These are phyloP conservation scores for Akanthomyces dipterigenus DNA, from an alignment of 2,329 filamentous ascomycete species.

Conservation along the genomic window DNA sequence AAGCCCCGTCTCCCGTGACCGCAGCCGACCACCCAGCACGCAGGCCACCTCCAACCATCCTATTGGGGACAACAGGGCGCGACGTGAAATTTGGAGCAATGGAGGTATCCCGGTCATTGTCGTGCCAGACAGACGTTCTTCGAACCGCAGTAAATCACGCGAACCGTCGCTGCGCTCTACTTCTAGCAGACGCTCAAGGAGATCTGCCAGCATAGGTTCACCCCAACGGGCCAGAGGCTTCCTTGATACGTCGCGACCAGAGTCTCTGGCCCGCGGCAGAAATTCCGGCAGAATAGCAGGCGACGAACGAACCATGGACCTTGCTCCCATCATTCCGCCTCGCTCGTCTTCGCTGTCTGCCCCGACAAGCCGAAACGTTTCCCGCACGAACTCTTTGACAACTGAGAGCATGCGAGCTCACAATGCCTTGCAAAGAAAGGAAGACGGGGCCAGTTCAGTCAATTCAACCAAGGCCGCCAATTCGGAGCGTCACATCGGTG, in stretches of 20 bases:
- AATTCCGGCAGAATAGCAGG: not conserved
- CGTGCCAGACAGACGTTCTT: conserved; percentile 52
- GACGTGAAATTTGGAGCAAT: conserved; percentile 52
- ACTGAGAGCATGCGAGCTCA: conserved; percentile 53
- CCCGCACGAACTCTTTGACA: conserved; percentile 49
- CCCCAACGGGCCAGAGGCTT: conserved; percentile 24
- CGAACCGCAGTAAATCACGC: conserved; percentile 43
- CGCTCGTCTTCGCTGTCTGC: conserved; percentile 57
- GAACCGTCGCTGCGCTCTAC: conserved; percentile 53
- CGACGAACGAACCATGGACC: conserved; percentile 53
- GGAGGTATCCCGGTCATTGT: conserved; percentile 58
- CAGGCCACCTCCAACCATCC: conserved; percentile 30
- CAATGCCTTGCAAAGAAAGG: conserved; percentile 31
- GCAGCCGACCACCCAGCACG: conserved; percentile 33
- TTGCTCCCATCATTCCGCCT: conserved; percentile 48
- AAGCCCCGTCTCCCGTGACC: not conserved
- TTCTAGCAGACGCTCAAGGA: conserved; percentile 50
- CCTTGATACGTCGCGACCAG: not conserved
- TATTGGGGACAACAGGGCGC: conserved; percentile 36
- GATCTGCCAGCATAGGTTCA: conserved; percentile 47
- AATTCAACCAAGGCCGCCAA: not conserved
- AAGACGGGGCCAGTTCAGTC: conserved; percentile 19
- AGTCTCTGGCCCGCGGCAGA: not conserved
- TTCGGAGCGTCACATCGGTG: conserved; percentile 17
- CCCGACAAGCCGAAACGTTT: conserved; percentile 52